Evolutionary conservation across 495 filamentous ascomycete species (phyloP), one percentile per base, ranked within the genome.

Genomic region (Annulohypoxylon maeteangense): DNA sequence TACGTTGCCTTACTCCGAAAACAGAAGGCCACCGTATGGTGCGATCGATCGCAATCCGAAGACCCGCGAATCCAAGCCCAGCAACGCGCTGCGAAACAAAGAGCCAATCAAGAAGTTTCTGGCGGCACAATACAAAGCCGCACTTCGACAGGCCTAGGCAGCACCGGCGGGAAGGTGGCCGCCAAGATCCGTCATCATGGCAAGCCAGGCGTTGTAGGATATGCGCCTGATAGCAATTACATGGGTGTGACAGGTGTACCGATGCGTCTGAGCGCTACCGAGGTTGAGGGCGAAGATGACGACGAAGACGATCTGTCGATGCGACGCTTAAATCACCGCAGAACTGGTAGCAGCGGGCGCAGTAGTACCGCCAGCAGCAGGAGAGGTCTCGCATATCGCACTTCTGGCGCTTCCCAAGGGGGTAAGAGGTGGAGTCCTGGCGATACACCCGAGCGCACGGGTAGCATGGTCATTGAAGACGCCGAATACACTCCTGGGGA

Each of bases 11-110:
- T 98, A 8, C 91, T 99, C 83, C 88, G 95, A 51, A 93, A 93
- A 72, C 95, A 99, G 76, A 99, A 98, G 76, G 95, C 93, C 29
- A 99, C 95, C 0, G 95, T 99, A 7, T 99, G 95, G 95, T 98
- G 95, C 80, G 96, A 98, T 71, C 93, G 94, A 58, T 87, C 94
- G 12, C 95, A 99, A 74, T 88, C 91, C 55, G 93, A 98, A 80
- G 96, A 99, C 80, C 92, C 96, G 8, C 86, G 93, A 22, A 77
- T 97, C 60, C 79, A 90, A 5, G 93, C 92, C 23, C 88, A 92
- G 72, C 92, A 96, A 74, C 86, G 90, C 63, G 88, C 88, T 2
- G 96, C 94, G 56, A 97, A 95, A 81, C 86, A 90, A 80, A 83
- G 93, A 54, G 96, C 96, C 2, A 89, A 89, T 47, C 87, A 89